Evolutionary conservation across 2,329 filamentous ascomycete genomes (phyloP).

Genomic region (Calonectria naviculata): DNA sequence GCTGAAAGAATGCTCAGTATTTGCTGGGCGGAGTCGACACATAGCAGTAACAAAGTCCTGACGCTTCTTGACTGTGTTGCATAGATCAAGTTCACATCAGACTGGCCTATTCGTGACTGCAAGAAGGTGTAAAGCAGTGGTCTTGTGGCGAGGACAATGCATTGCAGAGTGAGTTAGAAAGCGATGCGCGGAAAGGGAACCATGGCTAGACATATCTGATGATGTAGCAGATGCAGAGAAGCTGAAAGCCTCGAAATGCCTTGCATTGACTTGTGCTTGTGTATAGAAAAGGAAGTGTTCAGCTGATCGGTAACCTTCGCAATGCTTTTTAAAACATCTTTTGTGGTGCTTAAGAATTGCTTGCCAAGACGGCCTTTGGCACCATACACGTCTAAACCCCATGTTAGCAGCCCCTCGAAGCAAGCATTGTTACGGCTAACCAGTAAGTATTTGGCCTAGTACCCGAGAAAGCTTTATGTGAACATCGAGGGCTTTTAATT

Average conservation of each 20-base stretch:
- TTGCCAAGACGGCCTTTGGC: constrained; percentile 24
- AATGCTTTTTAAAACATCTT: constrained; percentile 34
- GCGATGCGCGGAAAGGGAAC: not conserved
- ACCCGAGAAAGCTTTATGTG: constrained; percentile 37
- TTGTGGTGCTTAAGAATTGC: constrained; percentile 39
- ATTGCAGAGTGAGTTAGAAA: constrained; percentile 21
- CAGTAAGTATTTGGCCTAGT: constrained; percentile 38
- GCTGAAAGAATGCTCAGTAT: constrained; percentile 49
- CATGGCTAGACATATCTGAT: constrained; percentile 31
- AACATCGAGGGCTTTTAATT: constrained; percentile 36
- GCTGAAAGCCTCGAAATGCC: constrained; percentile 31
- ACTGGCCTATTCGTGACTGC: not conserved
- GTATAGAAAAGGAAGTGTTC: constrained; percentile 33
- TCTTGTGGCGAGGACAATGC: constrained; percentile 40
- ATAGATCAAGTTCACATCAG: not conserved
- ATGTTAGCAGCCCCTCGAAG: not conserved
- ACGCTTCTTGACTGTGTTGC: constrained; percentile 23
- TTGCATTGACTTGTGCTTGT: constrained; percentile 40
- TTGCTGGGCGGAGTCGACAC: constrained; percentile 40
- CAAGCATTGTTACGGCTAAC: constrained; percentile 26
- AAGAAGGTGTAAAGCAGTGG: constrained; percentile 27
- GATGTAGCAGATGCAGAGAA: constrained; percentile 40
- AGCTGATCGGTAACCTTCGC: constrained; percentile 40
- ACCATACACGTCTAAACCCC: not conserved
- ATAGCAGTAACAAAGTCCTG: constrained; percentile 36